Evolutionary conservation across 2,329 filamentous ascomycete genomes (phyloP).

Genomic region (Aotearoamyces nothofagi): DNA sequence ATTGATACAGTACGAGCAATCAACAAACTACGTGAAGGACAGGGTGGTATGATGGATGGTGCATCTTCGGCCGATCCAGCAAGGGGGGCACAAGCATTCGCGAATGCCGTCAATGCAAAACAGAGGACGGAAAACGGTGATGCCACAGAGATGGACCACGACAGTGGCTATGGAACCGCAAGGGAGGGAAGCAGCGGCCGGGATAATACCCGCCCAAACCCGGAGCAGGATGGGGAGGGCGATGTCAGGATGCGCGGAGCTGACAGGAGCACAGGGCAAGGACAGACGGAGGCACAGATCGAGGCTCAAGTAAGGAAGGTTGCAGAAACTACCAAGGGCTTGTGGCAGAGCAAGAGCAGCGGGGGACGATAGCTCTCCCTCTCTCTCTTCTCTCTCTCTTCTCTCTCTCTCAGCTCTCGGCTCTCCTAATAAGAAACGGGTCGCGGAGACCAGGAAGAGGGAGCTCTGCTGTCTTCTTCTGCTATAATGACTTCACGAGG

Average conservation of each 20-base stretch:
- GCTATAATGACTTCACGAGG: too few species aligned
- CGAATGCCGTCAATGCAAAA: slow-evolving; percentile 7
- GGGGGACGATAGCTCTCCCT: too few species aligned
- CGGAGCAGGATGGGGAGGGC: slow-evolving; percentile 4
- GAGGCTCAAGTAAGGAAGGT: slow-evolving; percentile 32
- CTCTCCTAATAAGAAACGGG: too few species aligned
- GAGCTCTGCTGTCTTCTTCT: too few species aligned
- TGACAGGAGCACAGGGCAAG: slow-evolving; percentile 16
- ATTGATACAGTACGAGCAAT: slow-evolving; percentile 59
- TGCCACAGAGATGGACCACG: slow-evolving; percentile 25
- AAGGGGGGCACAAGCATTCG: slow-evolving; percentile 21
- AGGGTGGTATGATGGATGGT: slow-evolving; percentile 46
- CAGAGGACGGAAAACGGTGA: slow-evolving; percentile 21
- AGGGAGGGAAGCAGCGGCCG: slow-evolving; percentile 3
- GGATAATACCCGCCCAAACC: slow-evolving; percentile 2
- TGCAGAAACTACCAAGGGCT: slow-evolving; percentile 46
- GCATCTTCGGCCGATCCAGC: slow-evolving; percentile 33
- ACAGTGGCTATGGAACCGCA: slow-evolving; percentile 14
- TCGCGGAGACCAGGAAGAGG: too few species aligned
- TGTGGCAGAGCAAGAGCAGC: slow-evolving; percentile 30
- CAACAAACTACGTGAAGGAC: slow-evolving; percentile 53
- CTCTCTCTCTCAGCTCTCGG: too few species aligned
- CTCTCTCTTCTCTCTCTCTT: too few species aligned
- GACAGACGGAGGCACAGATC: slow-evolving; percentile 20
- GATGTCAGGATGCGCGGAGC: slow-evolving; percentile 14